phyloP scores from a whole-genome alignment of 192 early-diverging fungal species.

The Podila clonocystis region DNA sequence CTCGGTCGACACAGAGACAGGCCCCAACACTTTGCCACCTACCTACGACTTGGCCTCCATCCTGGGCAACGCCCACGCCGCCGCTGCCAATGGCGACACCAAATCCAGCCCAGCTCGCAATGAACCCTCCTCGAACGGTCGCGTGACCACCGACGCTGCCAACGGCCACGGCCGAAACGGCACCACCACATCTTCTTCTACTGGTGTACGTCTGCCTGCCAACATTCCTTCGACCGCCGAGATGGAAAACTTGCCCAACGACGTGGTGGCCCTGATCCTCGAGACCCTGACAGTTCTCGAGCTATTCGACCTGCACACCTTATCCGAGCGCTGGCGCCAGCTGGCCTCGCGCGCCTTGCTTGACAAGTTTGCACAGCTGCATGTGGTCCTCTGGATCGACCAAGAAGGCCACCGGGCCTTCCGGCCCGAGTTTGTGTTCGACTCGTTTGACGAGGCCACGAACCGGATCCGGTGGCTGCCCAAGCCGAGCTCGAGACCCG shows the following conservation, averaged over 20 bases:
- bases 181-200: background rate
- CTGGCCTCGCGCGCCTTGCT: slow-evolving; percentile 34
- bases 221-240: slow-evolving; percentile 39
- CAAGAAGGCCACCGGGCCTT: slow-evolving; percentile 54
- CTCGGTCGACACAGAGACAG: slow-evolving; percentile 30
- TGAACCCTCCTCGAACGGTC: background rate
- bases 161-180: slow-evolving; percentile 1
- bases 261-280: slow-evolving; percentile 46
- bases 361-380: slow-evolving; percentile 37
- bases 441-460: slow-evolving; percentile 53
- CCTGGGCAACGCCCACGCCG: slow-evolving; percentile 20
- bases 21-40: slow-evolving; percentile 28
- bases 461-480: slow-evolving; percentile 49
- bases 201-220: slow-evolving; percentile 19
- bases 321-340: slow-evolving; percentile 50
- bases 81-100: slow-evolving; percentile 13
- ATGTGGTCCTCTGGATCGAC: slow-evolving; percentile 54
- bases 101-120: background rate
- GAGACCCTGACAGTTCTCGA: slow-evolving; percentile 46
- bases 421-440: slow-evolving; percentile 52
- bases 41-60: slow-evolving; percentile 46
- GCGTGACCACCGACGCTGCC: background rate
- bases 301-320: slow-evolving; percentile 38
- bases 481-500: slow-evolving; percentile 23
- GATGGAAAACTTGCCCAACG: slow-evolving; percentile 54